Conservation (phyloP, 176 grass and related monocot species). For the Saccharum officinarum region DNA sequence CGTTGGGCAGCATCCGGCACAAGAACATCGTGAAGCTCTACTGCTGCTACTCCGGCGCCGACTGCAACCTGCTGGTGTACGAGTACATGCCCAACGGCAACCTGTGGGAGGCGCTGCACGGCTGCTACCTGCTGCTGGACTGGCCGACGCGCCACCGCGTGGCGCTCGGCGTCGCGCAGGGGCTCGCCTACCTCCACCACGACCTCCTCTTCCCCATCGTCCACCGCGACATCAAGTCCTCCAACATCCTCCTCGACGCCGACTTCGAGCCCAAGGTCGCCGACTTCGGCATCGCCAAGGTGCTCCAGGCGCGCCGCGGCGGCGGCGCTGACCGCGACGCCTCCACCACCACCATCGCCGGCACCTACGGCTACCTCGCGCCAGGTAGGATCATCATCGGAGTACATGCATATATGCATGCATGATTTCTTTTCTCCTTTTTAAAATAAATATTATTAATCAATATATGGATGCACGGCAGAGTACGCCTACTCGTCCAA, state of each 20-base stretch:
- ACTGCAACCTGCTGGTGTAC: constrained; percentile 88
- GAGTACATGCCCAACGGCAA: constrained; percentile 99
- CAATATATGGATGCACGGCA: neutral
- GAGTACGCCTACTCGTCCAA: constrained; percentile 96
- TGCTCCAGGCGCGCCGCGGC: constrained; percentile 56
- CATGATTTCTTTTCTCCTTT: neutral
- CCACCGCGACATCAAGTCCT: constrained; percentile 90
- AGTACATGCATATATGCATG: neutral
- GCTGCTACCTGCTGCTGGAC: constrained; percentile 57
- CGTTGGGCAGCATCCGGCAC: constrained; percentile 94
- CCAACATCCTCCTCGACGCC: constrained; percentile 93
- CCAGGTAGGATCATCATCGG: constrained; percentile 35
- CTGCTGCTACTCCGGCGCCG: constrained; percentile 83
- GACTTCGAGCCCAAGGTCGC: constrained; percentile 94
- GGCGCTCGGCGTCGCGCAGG: constrained; percentile 77
- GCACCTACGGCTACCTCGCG: constrained; percentile 90
- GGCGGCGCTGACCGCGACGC: neutral
- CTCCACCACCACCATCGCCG: constrained; percentile 74
- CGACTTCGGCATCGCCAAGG: constrained; percentile 91
- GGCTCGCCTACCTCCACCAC: constrained; percentile 89
- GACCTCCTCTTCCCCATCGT: constrained; percentile 82
- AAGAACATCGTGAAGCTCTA: constrained; percentile 99
- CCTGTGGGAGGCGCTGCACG: constrained; percentile 90
- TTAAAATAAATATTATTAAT: too few relatives aligned
- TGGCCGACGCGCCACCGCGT: constrained; percentile 84